Base-by-base conservation (phyloP, 2,329 filamentous ascomycete species). In the Hypoxylon sp. region DNA sequence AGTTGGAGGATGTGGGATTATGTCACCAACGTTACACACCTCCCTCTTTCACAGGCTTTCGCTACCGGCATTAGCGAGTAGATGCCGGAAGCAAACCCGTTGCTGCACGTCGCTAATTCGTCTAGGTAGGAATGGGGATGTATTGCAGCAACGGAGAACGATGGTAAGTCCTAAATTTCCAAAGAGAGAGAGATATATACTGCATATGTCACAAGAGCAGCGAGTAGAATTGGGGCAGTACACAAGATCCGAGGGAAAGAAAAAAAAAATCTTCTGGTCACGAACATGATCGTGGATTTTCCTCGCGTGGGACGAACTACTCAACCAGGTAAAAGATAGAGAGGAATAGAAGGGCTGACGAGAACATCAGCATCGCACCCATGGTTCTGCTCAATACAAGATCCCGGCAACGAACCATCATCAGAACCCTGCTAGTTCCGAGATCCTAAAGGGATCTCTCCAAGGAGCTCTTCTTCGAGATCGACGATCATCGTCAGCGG, bases 381-480 rank as follows among this genome's bases (percentile, higher is more conserved):
- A 51, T 64, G 61, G 61, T 48, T 53, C 54, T 52, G 37, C 31
- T 38, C 21, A 37, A 17, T 46, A 54, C 13, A 11, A 40, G 19
- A 58, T 57, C 44, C 55, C 30, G 46, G 56, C 37, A 60, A 51
- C 35, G 52, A 47, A 48, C 42, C 45, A 49, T 45, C 17, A n/a
- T n/a, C 11, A 7, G 26, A 54, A 46, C 53, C 52, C 32, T 56
- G 52, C 49, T 54, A 57, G 48, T 30, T 25, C n/a, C 26, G 12
- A 45, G 56, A 56, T 59, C 38, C 56, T 42, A 48, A 48, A 50
- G 43, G 51, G 56, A 59, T 59, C 53, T 57, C 53, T 53, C 49
- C 50, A 51, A 51, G 56, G 49, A 54, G 30, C 21, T 56, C 48
- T 50, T 34, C 38, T 54, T 43, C n/a, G n/a, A n/a, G 49, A 56